Conservation (phyloP, 768 basidiomycete species). For the Leccinum pellstonianum region DNA sequence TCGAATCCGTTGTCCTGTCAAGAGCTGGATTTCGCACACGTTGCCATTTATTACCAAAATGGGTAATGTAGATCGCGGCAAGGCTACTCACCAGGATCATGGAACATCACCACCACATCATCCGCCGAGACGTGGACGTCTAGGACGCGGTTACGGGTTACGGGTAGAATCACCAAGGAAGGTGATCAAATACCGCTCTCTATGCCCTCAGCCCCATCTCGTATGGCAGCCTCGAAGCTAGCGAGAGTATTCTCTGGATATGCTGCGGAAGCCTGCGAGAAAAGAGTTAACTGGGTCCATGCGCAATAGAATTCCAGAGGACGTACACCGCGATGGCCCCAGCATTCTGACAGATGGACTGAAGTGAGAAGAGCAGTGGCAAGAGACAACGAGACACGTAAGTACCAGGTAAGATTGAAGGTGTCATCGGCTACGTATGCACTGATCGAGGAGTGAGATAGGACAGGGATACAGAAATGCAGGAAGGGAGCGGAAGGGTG, state of each 20-base stretch:
- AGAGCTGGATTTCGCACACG: conserved; percentile 45
- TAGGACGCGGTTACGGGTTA: conserved; percentile 52
- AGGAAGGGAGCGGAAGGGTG: neutral
- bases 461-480: neutral
- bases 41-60: conserved; percentile 25
- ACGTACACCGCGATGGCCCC: conserved; percentile 69
- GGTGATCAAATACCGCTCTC: conserved; percentile 83
- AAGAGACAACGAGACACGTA: neutral
- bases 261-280: conserved; percentile 72
- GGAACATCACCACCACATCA: conserved; percentile 90
- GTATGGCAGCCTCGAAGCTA: conserved; percentile 92
- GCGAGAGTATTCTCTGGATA: conserved; percentile 95
- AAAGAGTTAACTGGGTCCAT: conserved; percentile 12
- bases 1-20: conserved; percentile 78
- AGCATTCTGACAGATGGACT: conserved; percentile 57
- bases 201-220: conserved; percentile 93
- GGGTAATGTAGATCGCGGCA: conserved; percentile 19
- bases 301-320: conserved; percentile 30
- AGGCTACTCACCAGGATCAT: conserved; percentile 72
- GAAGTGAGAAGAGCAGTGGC: neutral
- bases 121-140: conserved; percentile 95
- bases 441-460: conserved; percentile 1
- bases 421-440: conserved; percentile 22
- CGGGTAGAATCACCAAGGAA: conserved; percentile 38
- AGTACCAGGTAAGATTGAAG: conserved; percentile 28